Evolutionary conservation across 345 rosid genomes (phyloP).

Genomic region (Salix udensis): DNA sequence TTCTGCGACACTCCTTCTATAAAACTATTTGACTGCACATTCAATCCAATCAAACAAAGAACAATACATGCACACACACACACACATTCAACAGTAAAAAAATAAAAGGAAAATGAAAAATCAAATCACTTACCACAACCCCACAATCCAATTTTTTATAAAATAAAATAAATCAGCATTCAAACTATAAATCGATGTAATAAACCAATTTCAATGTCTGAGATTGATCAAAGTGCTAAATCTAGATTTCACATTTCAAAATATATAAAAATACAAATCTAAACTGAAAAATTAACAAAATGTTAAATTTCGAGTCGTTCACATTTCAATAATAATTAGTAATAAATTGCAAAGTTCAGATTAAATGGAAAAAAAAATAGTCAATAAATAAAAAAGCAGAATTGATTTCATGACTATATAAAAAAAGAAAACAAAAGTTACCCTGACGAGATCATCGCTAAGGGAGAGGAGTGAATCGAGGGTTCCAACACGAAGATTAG

Average conservation of each 20-base stretch:
- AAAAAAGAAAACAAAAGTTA: constrained; percentile 8
- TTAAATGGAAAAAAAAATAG: neutral
- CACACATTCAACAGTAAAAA: neutral
- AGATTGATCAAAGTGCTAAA: neutral
- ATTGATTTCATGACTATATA: neutral
- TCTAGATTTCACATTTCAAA: neutral
- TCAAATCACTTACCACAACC: neutral
- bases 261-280: neutral
- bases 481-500: constrained; percentile 98
- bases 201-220: neutral
- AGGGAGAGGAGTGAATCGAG: constrained; percentile 93
- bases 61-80: neutral
- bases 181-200: neutral
- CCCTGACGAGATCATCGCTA: constrained; percentile 94
- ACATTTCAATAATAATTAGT: neutral
- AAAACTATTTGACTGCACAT: constrained; percentile 73
- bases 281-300: neutral
- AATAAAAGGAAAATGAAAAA: neutral
- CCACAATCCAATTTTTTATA: neutral
- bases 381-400: no score
- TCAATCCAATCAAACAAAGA: neutral
- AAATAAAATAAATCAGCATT: neutral
- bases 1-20: constrained; percentile 92
- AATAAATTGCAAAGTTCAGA: no score
- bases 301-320: neutral